Base-by-base conservation (phyloP, 2,329 filamentous ascomycete species). In the Hirsutella rhossiliensis region DNA sequence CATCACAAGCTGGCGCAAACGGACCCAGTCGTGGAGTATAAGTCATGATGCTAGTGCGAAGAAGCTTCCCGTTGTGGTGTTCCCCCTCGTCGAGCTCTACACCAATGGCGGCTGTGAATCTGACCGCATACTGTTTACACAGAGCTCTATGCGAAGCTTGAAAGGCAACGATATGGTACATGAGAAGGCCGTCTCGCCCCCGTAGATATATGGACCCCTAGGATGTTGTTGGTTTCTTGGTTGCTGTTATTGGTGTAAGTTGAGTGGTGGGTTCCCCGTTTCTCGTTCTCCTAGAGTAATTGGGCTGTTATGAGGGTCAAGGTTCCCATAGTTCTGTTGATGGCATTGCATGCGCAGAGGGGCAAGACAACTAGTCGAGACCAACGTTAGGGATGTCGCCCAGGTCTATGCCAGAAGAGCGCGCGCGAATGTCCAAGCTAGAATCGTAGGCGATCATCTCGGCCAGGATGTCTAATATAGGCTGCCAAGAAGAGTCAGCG, bases 371-470 rank as follows among this genome's bases (percentile, higher is more conserved):
- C 58, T 76, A 77, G 60, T 77, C 74, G 47, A 78, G 68, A 50
- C 73, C 71, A 44, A 73, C 71, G 52, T 60, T 68, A 48, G 72
- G 71, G 43, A 74, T 66, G 46, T 72, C 68, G 48, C 62, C 59
- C 45, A 72, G 58, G 62, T 69, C 68, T 50, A 68, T 62, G 48
- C 61, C 51, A 45, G 59, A 50, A 43, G 62, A 56, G 45, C 57
- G 60, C 43, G 63, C 52, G 46, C 67, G 76, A 50, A 86, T 72
- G 53, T 82, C 76, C 53, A 87, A 69, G 51, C 71, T 79, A 50
- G 83, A 78, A 68, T 97, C 92, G 64, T 89, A 80, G 51, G 89
- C 90, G 59, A 98, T 95, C 87, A 98, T 96, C 70, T 96, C 87
- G 53, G 92, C 92, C 50, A 98, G 80, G 56, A 97, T 82, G 65